phyloP scores from a whole-genome alignment of 257 asterid species.

The Nicotiana sylvestris region DNA sequence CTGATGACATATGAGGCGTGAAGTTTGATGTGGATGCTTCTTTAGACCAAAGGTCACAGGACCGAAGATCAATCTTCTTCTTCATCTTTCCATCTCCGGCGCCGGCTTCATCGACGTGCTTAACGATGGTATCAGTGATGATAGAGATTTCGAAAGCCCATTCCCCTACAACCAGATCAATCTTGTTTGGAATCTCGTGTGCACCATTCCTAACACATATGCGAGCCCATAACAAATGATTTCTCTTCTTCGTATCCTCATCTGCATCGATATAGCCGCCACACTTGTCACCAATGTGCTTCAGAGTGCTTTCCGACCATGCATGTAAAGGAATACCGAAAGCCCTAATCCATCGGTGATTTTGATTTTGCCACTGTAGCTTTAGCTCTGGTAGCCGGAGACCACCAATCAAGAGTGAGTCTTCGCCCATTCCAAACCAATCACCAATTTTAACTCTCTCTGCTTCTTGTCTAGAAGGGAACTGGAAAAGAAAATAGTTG shows the following conservation, averaged over 20 bases:
- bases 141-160: not conserved
- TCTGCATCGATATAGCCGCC: not conserved
- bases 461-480: not conserved
- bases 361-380: not conserved
- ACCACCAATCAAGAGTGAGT: not conserved
- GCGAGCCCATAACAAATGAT: not conserved
- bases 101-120: no score
- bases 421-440: not conserved
- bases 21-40: no score
- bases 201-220: not conserved
- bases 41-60: no score
- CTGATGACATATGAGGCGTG: no score
- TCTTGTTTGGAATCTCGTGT: not conserved
- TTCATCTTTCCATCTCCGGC: no score
- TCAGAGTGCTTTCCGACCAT: not conserved
- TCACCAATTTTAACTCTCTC: not conserved
- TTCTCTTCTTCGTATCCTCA: not conserved
- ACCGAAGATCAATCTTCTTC: no score
- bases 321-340: not conserved
- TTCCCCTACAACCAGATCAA: not conserved
- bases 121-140: not conserved
- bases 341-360: not conserved
- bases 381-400: not conserved
- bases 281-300: not conserved
- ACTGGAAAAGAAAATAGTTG: not conserved